Percentiles rank a stretch among this genome's conserved stretches.
Conservation (phyloP, 768 basidiomycete species). For the Hortiboletus campestris region DNA sequence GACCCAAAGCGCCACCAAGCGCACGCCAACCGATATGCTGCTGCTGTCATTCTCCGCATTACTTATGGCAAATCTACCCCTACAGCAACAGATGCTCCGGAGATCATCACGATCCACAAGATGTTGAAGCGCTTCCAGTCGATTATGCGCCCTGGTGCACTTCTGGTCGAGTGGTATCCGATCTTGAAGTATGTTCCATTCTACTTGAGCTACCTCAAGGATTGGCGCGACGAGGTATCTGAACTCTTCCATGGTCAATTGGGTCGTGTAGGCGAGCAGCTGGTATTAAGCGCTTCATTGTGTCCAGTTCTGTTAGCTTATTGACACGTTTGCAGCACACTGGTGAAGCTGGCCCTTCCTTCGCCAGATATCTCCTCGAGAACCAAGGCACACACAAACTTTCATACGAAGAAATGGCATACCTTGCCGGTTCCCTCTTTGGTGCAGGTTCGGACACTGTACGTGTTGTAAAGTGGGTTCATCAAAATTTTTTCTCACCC, state of each 20-base stretch:
- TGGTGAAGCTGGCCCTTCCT: conserved; percentile 38
- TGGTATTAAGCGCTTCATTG: conserved; percentile 33
- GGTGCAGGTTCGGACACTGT: conserved; percentile 66
- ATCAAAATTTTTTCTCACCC: background rate
- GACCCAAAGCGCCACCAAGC: conserved; percentile 47
- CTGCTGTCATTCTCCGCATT: conserved; percentile 35
- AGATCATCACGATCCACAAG: conserved; percentile 34
- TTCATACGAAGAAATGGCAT: conserved; percentile 56
- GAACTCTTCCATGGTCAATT: conserved; percentile 54
- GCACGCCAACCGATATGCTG: conserved; percentile 47
- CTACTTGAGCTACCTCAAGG: conserved; percentile 54
- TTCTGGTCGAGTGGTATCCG: conserved; percentile 37
- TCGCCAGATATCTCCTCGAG: conserved; percentile 58
- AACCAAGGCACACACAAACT: conserved; percentile 53
- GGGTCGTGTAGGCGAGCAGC: conserved; percentile 40
- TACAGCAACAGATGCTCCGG: conserved; percentile 28
- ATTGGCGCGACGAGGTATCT: conserved; percentile 56
- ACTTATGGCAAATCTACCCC: conserved; percentile 36
- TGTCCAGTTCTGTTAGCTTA: background rate
- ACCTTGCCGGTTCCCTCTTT: conserved; percentile 63
- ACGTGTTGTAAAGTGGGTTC: conserved; percentile 4
- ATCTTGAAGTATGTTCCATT: conserved; percentile 53
- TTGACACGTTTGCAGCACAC: conserved; percentile 10
- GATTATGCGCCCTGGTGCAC: conserved; percentile 37
- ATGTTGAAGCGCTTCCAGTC: conserved; percentile 36